Conservation (phyloP, 2,329 filamentous ascomycete species). For the Arachnomyces sp. region DNA sequence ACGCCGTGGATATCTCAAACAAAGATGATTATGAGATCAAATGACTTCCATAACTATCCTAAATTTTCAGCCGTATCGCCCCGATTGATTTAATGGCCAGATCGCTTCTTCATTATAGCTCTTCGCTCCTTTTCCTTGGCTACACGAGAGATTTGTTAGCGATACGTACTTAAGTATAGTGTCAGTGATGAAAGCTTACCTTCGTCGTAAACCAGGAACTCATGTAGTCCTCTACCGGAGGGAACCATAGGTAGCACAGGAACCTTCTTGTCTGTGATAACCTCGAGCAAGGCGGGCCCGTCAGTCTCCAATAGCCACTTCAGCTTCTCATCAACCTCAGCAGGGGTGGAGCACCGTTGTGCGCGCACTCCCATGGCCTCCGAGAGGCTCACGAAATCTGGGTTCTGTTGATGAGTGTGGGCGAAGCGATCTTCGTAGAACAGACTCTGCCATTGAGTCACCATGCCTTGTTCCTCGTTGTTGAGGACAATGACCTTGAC, state of each 20-base stretch:
- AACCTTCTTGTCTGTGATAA: constrained; percentile 70
- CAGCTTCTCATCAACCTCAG: constrained; percentile 68
- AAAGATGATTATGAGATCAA: background rate
- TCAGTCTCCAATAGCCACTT: constrained; percentile 84
- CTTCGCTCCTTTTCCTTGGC: constrained; percentile 62
- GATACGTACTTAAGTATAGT: background rate
- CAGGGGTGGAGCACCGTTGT: constrained; percentile 62
- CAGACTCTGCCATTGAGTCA: constrained; percentile 95
- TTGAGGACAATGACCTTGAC: constrained; percentile 93
- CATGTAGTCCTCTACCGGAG: constrained; percentile 75
- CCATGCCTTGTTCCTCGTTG: constrained; percentile 98
- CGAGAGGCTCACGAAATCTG: constrained; percentile 89
- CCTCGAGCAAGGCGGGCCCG: constrained; percentile 87
- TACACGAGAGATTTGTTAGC: constrained; percentile 24
- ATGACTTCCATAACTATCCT: background rate
- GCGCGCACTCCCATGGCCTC: constrained; percentile 85
- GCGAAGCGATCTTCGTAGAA: constrained; percentile 92
- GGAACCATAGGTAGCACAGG: constrained; percentile 98
- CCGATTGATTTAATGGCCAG: constrained; percentile 24
- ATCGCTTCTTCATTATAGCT: constrained; percentile 60
- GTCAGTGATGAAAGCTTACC: constrained; percentile 43
- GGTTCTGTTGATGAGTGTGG: constrained; percentile 90
- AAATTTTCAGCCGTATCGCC: constrained; percentile 3
- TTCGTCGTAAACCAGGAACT: constrained; percentile 84
- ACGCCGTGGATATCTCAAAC: too few relatives aligned